Percentiles rank a stretch among this genome's conserved stretches.
phyloP scores from a whole-genome alignment of 2,329 filamentous ascomycete species.

The Neospermospora avenae region DNA sequence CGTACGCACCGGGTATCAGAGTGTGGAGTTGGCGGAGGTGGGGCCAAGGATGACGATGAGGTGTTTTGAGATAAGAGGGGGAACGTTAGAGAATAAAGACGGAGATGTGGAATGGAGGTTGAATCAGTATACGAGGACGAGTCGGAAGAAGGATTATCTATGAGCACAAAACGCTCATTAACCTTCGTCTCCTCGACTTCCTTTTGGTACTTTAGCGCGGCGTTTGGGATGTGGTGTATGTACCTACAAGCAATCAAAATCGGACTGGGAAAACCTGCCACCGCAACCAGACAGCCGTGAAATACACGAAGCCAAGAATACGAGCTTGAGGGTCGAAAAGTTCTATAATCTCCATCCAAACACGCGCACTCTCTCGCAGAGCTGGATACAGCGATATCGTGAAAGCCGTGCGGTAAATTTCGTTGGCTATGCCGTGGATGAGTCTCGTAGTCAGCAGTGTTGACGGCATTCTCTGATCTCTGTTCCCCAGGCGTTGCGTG shows the following conservation, averaged over 20 bases:
- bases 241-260: slow-evolving; percentile 7
- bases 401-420: slow-evolving; percentile 4
- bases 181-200: slow-evolving; percentile 24
- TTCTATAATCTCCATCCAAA: slow-evolving; percentile 1
- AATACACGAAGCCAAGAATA: neutral
- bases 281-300: slow-evolving; percentile 11
- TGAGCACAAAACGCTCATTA: slow-evolving; percentile 42
- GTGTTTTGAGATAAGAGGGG: slow-evolving; percentile 86
- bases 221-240: slow-evolving; percentile 27
- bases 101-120: slow-evolving; percentile 96
- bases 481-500: too few relatives aligned
- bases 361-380: neutral
- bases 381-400: neutral
- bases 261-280: slow-evolving; percentile 3
- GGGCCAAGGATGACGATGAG: slow-evolving; percentile 97
- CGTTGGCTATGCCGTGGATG: slow-evolving; percentile 4
- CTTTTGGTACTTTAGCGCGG: slow-evolving; percentile 36
- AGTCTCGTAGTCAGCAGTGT: neutral
- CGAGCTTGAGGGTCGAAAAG: neutral
- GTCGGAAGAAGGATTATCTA: slow-evolving; percentile 92
- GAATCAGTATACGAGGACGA: slow-evolving; percentile 91
- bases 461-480: neutral
- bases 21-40: slow-evolving; percentile 84
- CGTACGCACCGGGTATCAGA: slow-evolving; percentile 86
- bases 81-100: slow-evolving; percentile 90